Percentiles rank a stretch among this genome's conserved stretches.
Conservation (phyloP, 106 monocot genomes). For the Iris macrosiphon region DNA sequence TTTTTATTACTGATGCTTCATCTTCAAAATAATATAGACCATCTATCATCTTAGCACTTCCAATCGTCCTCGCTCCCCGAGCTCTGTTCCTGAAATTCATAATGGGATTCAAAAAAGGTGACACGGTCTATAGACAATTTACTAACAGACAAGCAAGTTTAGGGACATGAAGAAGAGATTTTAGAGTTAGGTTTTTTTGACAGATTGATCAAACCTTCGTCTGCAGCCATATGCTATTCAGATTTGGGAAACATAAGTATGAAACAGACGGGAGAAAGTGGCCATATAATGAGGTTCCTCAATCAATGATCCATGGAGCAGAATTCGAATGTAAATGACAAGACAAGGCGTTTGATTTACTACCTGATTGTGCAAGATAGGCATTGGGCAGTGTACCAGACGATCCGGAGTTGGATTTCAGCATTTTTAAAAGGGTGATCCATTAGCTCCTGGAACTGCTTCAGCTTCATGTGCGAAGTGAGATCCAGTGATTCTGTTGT, state of each 20-base stretch:
- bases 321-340: neutral
- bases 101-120: constrained; percentile 5
- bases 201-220: neutral
- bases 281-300: constrained; percentile 7
- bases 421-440: neutral
- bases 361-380: constrained; percentile 2
- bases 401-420: neutral
- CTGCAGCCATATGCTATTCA: neutral
- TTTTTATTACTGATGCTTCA: neutral
- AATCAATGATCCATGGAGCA: constrained; percentile 7
- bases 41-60: too few species aligned
- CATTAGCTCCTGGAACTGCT: neutral
- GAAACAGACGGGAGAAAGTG: neutral
- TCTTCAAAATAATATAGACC: constrained; percentile 8
- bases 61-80: constrained; percentile 7
- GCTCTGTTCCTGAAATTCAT: neutral
- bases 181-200: neutral
- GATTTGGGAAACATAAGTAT: neutral
- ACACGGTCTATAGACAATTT: neutral
- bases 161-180: constrained; percentile 1
- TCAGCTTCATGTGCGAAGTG: neutral
- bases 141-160: constrained; percentile 5
- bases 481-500: neutral
- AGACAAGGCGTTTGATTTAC: neutral
- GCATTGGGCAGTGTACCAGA: neutral